phyloP scores from a whole-genome alignment of 176 grass and related monocot genomes.

The Rhynchospora breviuscula region DNA sequence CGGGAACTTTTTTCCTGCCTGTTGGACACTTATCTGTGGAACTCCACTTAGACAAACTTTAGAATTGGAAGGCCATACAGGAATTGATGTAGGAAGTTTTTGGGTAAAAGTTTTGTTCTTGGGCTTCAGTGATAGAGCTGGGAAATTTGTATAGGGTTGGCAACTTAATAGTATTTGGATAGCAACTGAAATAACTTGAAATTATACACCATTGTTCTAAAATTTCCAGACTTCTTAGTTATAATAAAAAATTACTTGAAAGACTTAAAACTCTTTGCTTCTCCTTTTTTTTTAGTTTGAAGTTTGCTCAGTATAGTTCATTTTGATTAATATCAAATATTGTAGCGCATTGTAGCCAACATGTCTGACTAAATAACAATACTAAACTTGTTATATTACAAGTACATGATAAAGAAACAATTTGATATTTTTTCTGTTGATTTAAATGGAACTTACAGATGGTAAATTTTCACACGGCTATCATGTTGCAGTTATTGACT shows the following conservation, averaged over 20 bases:
- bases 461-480: background rate
- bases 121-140: background rate
- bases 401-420: background rate
- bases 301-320: background rate
- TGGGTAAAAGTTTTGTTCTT: background rate
- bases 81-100: background rate
- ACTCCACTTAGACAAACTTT: background rate
- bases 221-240: background rate
- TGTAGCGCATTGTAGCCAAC: background rate
- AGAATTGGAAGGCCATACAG: background rate
- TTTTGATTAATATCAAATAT: background rate
- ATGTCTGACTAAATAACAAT: background rate
- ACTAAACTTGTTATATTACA: background rate
- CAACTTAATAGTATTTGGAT: background rate
- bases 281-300: background rate
- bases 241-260: background rate
- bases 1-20: background rate
- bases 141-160: background rate
- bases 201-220: background rate
- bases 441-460: background rate
- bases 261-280: background rate
- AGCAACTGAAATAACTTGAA: background rate
- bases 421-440: background rate
- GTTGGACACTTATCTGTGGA: background rate
- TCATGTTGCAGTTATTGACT: background rate